Evolutionary conservation across 495 filamentous ascomycete genomes (phyloP).

Genomic region (Thozetella sp.): DNA sequence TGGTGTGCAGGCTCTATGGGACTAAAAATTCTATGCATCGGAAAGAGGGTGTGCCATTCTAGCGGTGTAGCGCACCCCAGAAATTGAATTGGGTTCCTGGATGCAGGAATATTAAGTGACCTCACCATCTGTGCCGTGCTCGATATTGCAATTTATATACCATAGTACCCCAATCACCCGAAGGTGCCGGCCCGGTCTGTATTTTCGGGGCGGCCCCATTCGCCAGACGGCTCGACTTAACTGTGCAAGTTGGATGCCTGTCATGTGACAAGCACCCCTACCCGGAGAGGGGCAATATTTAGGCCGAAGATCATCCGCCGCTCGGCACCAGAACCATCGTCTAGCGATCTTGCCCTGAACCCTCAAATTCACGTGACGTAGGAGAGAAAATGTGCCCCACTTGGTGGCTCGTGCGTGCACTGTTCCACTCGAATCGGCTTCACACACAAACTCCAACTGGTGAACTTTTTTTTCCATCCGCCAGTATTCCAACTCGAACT

Average conservation of each 20-base stretch:
- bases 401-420: neutral
- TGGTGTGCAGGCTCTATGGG: neutral
- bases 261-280: no score
- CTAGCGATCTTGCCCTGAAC: no score
- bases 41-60: neutral
- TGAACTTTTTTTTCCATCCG: neutral
- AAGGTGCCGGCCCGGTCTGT: no score
- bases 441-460: neutral
- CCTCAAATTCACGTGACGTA: neutral
- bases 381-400: neutral
- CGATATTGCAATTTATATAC: no score
- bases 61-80: neutral
- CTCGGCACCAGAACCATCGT: no score
- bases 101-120: neutral
- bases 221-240: no score
- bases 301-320: no score
- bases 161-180: no score
- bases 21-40: neutral
- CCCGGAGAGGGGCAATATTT: no score
- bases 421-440: neutral
- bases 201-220: no score
- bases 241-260: no score
- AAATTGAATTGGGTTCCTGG: neutral
- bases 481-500: neutral
- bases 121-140: neutral